These are phyloP conservation scores for Gossypium bickii DNA, from an alignment of 345 rosid species.

Conservation along the genomic window DNA sequence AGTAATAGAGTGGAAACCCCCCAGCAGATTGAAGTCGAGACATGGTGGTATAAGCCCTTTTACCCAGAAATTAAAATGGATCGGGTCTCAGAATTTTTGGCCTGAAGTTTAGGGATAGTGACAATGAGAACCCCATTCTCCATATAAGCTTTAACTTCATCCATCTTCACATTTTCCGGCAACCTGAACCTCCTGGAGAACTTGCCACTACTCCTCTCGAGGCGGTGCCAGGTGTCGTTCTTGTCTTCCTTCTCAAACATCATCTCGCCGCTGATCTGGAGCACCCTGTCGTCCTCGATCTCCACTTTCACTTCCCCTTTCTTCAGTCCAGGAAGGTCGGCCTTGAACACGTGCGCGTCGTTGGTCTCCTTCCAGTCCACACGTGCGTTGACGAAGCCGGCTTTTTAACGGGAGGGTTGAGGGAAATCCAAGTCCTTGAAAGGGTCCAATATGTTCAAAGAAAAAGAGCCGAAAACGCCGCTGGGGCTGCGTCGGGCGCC, in stretches of 20 bases:
- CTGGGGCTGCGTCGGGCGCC: background rate
- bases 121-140: slow-evolving; percentile 7
- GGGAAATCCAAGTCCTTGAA: slow-evolving; percentile 11
- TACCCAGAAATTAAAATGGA: background rate
- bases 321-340: background rate
- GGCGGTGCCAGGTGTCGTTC: slow-evolving; percentile 10
- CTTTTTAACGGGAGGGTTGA: background rate
- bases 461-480: slow-evolving; percentile 2
- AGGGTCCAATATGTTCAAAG: slow-evolving; percentile 9
- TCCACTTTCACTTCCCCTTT: slow-evolving; percentile 2
- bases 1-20: background rate
- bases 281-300: background rate
- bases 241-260: slow-evolving; percentile 10
- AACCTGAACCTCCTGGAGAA: slow-evolving; percentile 3
- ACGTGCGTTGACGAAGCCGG: background rate
- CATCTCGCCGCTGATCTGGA: slow-evolving; percentile 7
- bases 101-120: background rate
- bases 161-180: slow-evolving; percentile 9
- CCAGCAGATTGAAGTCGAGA: background rate
- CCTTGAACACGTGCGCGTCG: slow-evolving; percentile 15
- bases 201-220: background rate
- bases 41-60: background rate
- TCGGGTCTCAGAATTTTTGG: background rate
- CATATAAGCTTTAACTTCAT: background rate
- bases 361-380: slow-evolving; percentile 16